Percentiles rank a stretch among this genome's conserved stretches.
phyloP scores from a whole-genome alignment of 345 rosid genomes.

The Eucalyptus curtisii region DNA sequence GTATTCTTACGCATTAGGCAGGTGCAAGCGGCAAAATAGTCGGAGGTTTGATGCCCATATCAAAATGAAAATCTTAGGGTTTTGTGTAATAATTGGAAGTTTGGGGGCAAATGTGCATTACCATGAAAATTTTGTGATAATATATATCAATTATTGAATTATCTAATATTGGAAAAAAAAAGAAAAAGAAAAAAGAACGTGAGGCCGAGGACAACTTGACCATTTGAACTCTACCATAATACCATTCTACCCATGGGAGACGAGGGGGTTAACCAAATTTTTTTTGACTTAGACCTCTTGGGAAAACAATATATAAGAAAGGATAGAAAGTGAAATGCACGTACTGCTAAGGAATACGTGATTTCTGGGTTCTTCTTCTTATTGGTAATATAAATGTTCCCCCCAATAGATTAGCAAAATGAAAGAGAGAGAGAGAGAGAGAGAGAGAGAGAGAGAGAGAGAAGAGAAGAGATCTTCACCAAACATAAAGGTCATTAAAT shows the following conservation, averaged over 20 bases:
- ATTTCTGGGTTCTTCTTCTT: not conserved
- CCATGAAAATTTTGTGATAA: not conserved
- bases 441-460: rapidly evolving
- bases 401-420: not conserved
- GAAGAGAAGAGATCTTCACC: not conserved
- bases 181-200: not conserved
- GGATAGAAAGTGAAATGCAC: not conserved
- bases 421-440: rapidly evolving
- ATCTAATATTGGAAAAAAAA: not conserved
- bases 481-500: not conserved
- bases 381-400: not conserved
- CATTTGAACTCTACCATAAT: not conserved
- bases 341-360: not conserved
- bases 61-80: not conserved
- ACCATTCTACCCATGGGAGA: not conserved
- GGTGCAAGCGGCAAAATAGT: not conserved
- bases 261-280: not conserved
- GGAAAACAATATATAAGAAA: not conserved
- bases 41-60: not conserved
- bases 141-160: not conserved
- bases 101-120: not conserved
- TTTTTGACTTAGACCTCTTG: not conserved
- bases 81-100: not conserved
- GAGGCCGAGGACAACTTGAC: not conserved
- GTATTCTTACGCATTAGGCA: not conserved